These are phyloP conservation scores for Neurospora africana DNA, from an alignment of 495 filamentous ascomycete genomes.

Conservation along the genomic window DNA sequence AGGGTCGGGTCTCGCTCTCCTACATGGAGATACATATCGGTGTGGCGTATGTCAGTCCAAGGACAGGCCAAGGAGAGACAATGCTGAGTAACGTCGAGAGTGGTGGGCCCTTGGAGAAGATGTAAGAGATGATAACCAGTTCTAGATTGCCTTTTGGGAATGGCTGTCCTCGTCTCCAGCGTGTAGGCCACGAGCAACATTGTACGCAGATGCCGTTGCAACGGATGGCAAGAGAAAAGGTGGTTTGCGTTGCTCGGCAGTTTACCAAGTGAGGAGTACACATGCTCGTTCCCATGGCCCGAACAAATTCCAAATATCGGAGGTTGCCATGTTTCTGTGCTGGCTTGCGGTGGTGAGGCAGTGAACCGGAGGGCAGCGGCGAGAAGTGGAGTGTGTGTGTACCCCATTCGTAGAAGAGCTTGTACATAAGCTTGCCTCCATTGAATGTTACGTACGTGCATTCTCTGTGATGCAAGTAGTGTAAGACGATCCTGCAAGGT, in stretches of 20 bases:
- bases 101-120: neutral
- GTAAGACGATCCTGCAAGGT: neutral
- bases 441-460: neutral
- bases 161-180: neutral
- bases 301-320: neutral
- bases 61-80: neutral
- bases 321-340: neutral
- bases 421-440: neutral
- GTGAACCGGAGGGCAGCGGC: neutral
- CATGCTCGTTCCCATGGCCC: neutral
- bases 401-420: neutral
- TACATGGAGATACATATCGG: neutral
- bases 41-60: neutral
- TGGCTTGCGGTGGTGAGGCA: neutral
- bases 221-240: neutral
- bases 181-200: neutral
- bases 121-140: neutral
- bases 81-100: neutral
- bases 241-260: neutral
- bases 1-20: neutral
- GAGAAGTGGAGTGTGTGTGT: neutral
- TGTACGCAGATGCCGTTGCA: neutral
- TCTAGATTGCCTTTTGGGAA: neutral
- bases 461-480: neutral
- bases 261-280: neutral